phyloP scores from a whole-genome alignment of 192 early-diverging fungal species.

The Coemansia sp. region DNA sequence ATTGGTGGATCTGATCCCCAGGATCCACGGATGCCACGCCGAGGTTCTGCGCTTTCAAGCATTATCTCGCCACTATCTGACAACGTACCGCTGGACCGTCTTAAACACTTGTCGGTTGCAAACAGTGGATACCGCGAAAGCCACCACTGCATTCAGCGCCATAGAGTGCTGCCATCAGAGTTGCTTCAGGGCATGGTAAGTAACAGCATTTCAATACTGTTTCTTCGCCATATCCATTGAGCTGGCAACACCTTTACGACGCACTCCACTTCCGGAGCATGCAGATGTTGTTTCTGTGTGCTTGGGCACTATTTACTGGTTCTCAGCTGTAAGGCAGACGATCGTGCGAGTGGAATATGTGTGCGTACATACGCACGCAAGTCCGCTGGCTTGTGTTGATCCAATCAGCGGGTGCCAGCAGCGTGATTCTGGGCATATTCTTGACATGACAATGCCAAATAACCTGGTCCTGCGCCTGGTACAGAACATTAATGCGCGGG shows the following conservation, averaged over 20 bases:
- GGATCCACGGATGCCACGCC: constrained; percentile 11
- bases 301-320: no score
- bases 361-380: no score
- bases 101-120: constrained; percentile 15
- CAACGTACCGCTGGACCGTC: constrained; percentile 27
- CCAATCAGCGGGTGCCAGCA: no score
- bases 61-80: constrained; percentile 27
- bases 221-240: no score
- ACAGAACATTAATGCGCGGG: no score
- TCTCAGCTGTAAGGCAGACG: no score
- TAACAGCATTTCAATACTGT: neutral
- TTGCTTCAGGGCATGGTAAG: constrained; percentile 46
- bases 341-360: no score
- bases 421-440: no score
- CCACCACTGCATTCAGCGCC: constrained; percentile 51
- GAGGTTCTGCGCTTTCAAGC: neutral
- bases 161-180: constrained; percentile 44
- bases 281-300: constrained; percentile 7
- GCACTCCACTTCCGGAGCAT: neutral
- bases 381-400: no score
- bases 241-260: neutral
- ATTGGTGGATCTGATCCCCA: constrained; percentile 2
- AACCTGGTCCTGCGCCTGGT: no score
- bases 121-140: constrained; percentile 49
- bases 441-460: no score